Base-by-base conservation (phyloP, 2,329 filamentous ascomycete species). In the Ophiosphaerella herpotricha region DNA sequence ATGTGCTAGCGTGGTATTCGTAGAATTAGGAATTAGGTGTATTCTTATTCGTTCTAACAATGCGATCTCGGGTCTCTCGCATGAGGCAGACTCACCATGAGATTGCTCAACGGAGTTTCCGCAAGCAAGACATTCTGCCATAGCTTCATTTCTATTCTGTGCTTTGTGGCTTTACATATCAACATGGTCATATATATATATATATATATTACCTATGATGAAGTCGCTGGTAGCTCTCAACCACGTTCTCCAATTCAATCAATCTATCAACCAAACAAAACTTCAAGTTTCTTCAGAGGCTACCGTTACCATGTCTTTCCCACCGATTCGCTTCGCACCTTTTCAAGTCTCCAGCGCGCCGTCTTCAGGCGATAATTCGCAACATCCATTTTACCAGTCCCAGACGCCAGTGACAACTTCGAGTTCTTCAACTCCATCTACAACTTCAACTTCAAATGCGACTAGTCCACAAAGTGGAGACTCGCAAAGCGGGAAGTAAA, bases 311-410 rank as follows among this genome's bases (percentile, higher is more conserved):
- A 61, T 61, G 58, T 57, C 53, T 9, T 58, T 68, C 11, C 57
- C 66, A 13, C 67, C 67, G 0, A 68, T 70, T 32, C 65, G 67
- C 40, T 57, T 71, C 43, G 49, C 58, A 2, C 66, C 64, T 5
- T 67, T 71, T 18, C 67, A 71, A 54, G 55, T 70, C 34, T 43
- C 46, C 23, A 62, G 54, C 43, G 53, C 55, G 11, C 58, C 65
- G 4, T 53, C 60, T 8, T 52, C 60, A 13, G 50, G 45, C 37
- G 54, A 47, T 21, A 46, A 50, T 35, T 57, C 33, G 4, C 44
- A 52, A 13, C 60, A 62, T 24, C 57, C 61, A 1, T 61, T 65
- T 24, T 56, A 57, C 32, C 61, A 67, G 38, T 47, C 56, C 12
- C 64, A 60, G 37, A 56, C 48, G 16, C 43, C 57, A 34, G 44